phyloP scores from a whole-genome alignment of 2,329 filamentous ascomycete species.

The Epichloe sp. region DNA sequence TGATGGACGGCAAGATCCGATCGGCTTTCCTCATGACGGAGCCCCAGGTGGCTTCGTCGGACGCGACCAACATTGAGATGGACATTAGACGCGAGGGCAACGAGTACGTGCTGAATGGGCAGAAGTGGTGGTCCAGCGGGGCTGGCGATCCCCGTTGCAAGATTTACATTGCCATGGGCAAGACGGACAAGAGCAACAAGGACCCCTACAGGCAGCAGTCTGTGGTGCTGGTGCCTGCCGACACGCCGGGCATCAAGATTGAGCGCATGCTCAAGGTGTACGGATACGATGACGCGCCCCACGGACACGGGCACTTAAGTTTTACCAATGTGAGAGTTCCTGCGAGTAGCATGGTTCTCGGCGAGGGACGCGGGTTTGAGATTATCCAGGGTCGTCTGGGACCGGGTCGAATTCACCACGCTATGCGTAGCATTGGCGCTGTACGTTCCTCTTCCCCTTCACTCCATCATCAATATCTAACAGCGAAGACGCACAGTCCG shows the following conservation, averaged over 20 bases:
- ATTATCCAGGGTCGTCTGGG: conserved; percentile 96
- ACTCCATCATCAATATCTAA: neutral
- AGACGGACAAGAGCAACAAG: conserved; percentile 63
- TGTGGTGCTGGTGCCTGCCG: conserved; percentile 74
- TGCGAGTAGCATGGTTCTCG: conserved; percentile 70
- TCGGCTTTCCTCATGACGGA: conserved; percentile 93
- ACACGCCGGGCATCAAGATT: conserved; percentile 76
- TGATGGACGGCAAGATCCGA: conserved; percentile 74
- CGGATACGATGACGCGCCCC: conserved; percentile 95
- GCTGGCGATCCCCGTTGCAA: conserved; percentile 86
- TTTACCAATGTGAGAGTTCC: conserved; percentile 89
- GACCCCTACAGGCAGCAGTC: conserved; percentile 85
- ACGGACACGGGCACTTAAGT: conserved; percentile 85
- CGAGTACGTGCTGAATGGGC: conserved; percentile 80
- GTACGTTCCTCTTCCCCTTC: conserved; percentile 27
- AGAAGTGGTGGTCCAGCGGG: conserved; percentile 99
- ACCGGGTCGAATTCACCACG: conserved; percentile 92
- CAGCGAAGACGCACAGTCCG: conserved; percentile 38
- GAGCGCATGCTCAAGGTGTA: conserved; percentile 89
- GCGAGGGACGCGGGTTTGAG: conserved; percentile 89
- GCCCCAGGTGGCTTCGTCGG: conserved; percentile 74
- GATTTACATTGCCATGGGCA: conserved; percentile 95
- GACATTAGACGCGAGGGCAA: conserved; percentile 71
- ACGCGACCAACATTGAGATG: conserved; percentile 87
- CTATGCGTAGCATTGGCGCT: conserved; percentile 87